A percentile compares a stretch with the other conserved stretches of the same genome.
These are phyloP conservation scores for Tausonia pullulans DNA, from an alignment of 1,284 basidiomycete species.

Conservation along the genomic window DNA sequence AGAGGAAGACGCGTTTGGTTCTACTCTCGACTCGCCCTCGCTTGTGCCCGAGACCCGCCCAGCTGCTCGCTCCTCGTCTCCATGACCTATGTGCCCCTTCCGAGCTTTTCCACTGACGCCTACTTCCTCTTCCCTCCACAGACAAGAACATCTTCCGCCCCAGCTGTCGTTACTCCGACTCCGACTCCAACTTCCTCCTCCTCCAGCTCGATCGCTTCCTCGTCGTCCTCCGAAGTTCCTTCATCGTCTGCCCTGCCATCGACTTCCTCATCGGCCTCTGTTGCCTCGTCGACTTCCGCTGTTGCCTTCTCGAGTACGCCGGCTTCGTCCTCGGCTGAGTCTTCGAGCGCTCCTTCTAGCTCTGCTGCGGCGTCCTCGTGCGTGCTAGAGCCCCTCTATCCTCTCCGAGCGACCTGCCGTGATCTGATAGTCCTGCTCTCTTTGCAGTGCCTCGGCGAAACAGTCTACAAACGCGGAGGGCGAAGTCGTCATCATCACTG, in stretches of 20 bases:
- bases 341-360: background rate
- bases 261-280: background rate
- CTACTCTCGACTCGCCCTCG: background rate
- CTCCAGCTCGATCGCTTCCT: background rate
- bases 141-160: too few relatives aligned
- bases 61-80: too few relatives aligned
- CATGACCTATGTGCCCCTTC: too few relatives aligned
- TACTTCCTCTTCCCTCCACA: too few relatives aligned
- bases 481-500: constrained; percentile 6
- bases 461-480: constrained; percentile 2
- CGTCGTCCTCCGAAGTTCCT: background rate
- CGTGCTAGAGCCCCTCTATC: too few relatives aligned
- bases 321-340: background rate
- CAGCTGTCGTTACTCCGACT: background rate
- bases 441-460: background rate
- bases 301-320: background rate
- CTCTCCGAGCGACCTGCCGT: background rate
- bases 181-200: background rate
- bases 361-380: background rate
- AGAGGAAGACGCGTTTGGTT: background rate
- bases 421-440: background rate
- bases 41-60: background rate
- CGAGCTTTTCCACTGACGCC: too few relatives aligned
- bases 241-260: background rate
- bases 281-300: background rate